Percentiles rank a stretch among this genome's conserved stretches.
Conservation (phyloP, 192 early-diverging fungal species). For the Cetraspora pellucida region DNA sequence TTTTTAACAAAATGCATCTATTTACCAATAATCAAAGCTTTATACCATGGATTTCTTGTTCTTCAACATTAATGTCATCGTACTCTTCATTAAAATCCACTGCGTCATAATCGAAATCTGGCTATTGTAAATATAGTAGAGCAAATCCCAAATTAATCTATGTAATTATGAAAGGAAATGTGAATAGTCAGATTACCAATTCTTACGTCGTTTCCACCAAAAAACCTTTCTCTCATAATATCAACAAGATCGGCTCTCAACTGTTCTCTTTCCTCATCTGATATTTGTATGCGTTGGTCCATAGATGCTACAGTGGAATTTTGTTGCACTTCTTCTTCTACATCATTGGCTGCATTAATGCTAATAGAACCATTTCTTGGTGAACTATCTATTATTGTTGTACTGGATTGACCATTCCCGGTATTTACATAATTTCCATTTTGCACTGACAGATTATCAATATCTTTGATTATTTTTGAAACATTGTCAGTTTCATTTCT, state of each 20-base stretch:
- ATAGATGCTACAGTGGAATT: conserved; percentile 15
- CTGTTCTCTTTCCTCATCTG: conserved; percentile 25
- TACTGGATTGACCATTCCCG: background rate
- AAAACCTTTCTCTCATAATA: conserved; percentile 45
- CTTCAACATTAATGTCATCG: conserved; percentile 43
- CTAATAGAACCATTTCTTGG: conserved; percentile 30
- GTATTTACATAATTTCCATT: background rate
- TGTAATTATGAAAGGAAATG: background rate
- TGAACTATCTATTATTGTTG: background rate
- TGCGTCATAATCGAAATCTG: conserved; percentile 43
- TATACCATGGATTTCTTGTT: conserved; percentile 41
- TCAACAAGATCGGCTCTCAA: conserved; percentile 42
- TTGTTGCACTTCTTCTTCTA: too few species aligned
- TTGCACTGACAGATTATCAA: background rate
- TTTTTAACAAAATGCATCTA: background rate
- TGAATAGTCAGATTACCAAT: background rate
- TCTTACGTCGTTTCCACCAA: conserved; percentile 48
- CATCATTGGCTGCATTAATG: too few species aligned
- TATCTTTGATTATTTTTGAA: background rate
- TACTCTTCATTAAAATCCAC: conserved; percentile 48
- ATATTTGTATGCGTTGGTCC: conserved; percentile 23
- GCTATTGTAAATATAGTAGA: conserved; percentile 1
- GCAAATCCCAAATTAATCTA: background rate
- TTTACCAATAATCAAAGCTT: background rate
- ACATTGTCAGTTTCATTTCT: conserved; percentile 22